Conservation (phyloP, 108 stramenopile genomes). For the Pinguiococcus pyrenoidosus region DNA sequence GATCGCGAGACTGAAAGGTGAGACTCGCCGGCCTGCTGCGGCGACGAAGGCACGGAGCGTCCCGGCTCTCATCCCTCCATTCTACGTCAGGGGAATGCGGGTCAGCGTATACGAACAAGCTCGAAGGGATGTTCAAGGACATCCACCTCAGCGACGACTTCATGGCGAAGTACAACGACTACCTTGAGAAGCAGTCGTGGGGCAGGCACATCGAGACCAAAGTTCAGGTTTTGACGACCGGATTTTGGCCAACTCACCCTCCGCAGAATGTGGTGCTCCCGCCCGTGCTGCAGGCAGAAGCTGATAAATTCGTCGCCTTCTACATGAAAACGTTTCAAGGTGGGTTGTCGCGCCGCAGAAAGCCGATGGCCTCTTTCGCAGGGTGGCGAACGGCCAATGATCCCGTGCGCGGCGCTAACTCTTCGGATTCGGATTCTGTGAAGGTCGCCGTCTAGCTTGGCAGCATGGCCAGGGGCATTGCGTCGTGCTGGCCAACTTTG, state of each 20-base stretch:
- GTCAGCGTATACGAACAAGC: conserved; percentile 85
- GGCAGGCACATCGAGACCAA: conserved; percentile 41
- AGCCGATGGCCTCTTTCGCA: no score
- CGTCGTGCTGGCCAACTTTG: conserved; percentile 42
- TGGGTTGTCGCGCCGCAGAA: no score
- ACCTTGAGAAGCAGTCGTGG: not conserved
- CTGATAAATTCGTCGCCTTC: conserved; percentile 53
- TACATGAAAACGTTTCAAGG: conserved; percentile 77
- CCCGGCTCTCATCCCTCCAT: no score
- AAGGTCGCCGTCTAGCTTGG: conserved; percentile 89
- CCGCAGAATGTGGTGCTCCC: conserved; percentile 43
- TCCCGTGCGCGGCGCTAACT: no score
- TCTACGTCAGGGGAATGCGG: no score
- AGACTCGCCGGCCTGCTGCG: no score
- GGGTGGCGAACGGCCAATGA: no score
- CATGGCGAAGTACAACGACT: conserved; percentile 57
- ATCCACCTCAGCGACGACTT: conserved; percentile 76
- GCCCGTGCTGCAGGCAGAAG: conserved; percentile 34
- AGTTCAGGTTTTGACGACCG: conserved; percentile 77
- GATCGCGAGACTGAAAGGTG: conserved; percentile 79
- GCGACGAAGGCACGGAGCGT: no score
- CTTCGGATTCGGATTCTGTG: no score
- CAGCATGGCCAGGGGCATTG: conserved; percentile 76
- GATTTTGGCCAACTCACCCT: conserved; percentile 91
- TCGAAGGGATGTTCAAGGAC: conserved; percentile 99